Conservation (phyloP, 1,284 basidiomycete species). For the Ustilago crameri region DNA sequence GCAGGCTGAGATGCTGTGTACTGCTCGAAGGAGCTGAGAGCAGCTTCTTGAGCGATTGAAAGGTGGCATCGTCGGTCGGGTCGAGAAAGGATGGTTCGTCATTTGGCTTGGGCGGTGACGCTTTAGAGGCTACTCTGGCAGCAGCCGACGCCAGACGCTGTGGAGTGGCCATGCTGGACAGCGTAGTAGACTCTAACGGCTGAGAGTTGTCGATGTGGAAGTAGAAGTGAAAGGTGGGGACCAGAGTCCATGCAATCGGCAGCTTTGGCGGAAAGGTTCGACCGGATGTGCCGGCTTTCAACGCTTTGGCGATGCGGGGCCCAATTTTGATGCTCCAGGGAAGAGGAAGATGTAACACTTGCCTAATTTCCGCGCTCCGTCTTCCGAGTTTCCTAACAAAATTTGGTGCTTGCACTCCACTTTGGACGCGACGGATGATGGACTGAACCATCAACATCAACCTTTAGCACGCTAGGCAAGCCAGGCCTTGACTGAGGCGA, state of each 20-base stretch:
- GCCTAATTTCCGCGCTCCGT: slow-evolving; percentile 1
- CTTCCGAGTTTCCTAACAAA: slow-evolving; percentile 20
- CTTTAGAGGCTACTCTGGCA: background rate
- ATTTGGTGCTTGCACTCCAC: slow-evolving; percentile 22
- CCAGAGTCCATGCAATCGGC: too few relatives aligned
- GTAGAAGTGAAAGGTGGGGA: background rate
- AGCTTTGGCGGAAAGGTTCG: background rate
- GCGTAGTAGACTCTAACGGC: too few relatives aligned
- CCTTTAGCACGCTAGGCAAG: background rate
- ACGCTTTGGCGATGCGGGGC: slow-evolving; percentile 10
- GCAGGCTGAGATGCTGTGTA: slow-evolving; percentile 55
- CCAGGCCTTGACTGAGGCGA: background rate
- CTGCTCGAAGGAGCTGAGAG: slow-evolving; percentile 56
- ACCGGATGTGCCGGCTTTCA: slow-evolving; percentile 16
- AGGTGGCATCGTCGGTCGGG: slow-evolving; percentile 55
- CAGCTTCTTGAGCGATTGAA: slow-evolving; percentile 58
- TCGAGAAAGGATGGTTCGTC: slow-evolving; percentile 42
- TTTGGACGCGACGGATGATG: background rate
- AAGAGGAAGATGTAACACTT: slow-evolving; percentile 1
- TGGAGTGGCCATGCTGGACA: slow-evolving; percentile 18
- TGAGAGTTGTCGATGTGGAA: too few relatives aligned
- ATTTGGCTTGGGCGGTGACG: slow-evolving; percentile 8
- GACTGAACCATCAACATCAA: background rate
- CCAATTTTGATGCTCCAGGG: background rate
- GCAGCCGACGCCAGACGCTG: slow-evolving; percentile 6